Evolutionary conservation across 2,329 filamentous ascomycete species (phyloP).

Genomic region (Zymoseptoria ardabiliae): DNA sequence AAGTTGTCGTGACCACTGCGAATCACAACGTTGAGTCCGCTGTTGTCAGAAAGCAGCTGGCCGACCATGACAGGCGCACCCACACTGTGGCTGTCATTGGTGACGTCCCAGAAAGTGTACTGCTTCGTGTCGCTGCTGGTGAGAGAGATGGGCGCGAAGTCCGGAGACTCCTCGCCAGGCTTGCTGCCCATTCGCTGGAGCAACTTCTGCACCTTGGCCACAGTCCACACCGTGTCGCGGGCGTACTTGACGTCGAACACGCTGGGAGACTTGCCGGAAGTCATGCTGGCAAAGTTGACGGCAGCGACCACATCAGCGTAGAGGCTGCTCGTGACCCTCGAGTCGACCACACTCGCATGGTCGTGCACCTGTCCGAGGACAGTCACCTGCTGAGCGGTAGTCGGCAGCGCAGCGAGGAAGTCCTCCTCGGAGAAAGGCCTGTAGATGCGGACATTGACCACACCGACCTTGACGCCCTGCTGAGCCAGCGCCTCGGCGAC

Average conservation of each 20-base stretch:
- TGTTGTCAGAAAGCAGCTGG: constrained; percentile 54
- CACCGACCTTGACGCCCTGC: constrained; percentile 71
- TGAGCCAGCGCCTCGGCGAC: constrained; percentile 65
- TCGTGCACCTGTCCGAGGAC: constrained; percentile 85
- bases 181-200: constrained; percentile 42
- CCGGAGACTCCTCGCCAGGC: constrained; percentile 28
- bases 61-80: constrained; percentile 57
- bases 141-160: constrained; percentile 37
- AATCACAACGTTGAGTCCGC: constrained; percentile 53
- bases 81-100: constrained; percentile 61
- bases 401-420: constrained; percentile 75
- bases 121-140: constrained; percentile 55
- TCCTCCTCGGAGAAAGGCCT: constrained; percentile 91
- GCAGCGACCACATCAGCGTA: constrained; percentile 88
- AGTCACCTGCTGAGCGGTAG: constrained; percentile 65
- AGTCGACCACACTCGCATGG: constrained; percentile 64
- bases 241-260: constrained; percentile 88
- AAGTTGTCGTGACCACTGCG: constrained; percentile 56
- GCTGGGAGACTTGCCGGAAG: constrained; percentile 50
- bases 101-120: constrained; percentile 85
- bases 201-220: constrained; percentile 44
- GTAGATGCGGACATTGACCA: constrained; percentile 88
- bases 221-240: constrained; percentile 59
- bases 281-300: constrained; percentile 67
- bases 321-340: constrained; percentile 71